Percentiles rank a stretch among this genome's conserved stretches.
phyloP scores from a whole-genome alignment of 2,329 filamentous ascomycete species.

The Botrytis deweyae region DNA sequence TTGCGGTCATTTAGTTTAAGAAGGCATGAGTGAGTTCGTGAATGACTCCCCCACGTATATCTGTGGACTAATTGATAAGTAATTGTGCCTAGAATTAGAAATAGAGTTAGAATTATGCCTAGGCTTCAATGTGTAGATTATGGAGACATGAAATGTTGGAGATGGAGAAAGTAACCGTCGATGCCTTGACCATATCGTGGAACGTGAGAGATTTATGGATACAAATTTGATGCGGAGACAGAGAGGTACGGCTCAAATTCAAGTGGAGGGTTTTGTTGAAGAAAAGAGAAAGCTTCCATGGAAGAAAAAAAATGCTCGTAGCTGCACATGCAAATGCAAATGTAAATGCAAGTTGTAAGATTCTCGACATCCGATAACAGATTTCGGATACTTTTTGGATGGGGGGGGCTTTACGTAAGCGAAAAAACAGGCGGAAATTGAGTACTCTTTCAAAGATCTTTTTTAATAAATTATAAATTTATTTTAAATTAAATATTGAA shows the following conservation, averaged over 20 bases:
- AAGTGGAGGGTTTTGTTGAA: neutral
- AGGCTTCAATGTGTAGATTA: neutral
- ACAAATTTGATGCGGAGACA: neutral
- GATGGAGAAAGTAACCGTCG: neutral
- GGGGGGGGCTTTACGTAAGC: too few relatives aligned
- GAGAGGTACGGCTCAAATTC: too few relatives aligned
- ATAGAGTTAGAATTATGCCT: neutral
- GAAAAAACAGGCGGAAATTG: too few relatives aligned
- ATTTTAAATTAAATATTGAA: too few relatives aligned
- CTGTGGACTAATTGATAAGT: neutral
- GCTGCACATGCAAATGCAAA: neutral
- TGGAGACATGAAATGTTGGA: neutral
- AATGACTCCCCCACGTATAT: neutral
- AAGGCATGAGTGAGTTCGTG: neutral
- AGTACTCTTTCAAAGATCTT: too few relatives aligned
- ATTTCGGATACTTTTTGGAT: neutral
- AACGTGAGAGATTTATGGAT: slow-evolving; percentile 11
- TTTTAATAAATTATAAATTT: too few relatives aligned
- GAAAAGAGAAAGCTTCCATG: neutral
- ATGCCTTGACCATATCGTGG: slow-evolving; percentile 8
- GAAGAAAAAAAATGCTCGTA: neutral
- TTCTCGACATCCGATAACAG: slow-evolving; percentile 2
- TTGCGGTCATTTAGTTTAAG: neutral
- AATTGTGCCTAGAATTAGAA: neutral
- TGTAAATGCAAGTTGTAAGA: neutral